Percentiles rank a stretch among this genome's conserved stretches.
These are phyloP conservation scores for Cenococcum geophilum DNA, from an alignment of 495 filamentous ascomycete species.

Conservation along the genomic window DNA sequence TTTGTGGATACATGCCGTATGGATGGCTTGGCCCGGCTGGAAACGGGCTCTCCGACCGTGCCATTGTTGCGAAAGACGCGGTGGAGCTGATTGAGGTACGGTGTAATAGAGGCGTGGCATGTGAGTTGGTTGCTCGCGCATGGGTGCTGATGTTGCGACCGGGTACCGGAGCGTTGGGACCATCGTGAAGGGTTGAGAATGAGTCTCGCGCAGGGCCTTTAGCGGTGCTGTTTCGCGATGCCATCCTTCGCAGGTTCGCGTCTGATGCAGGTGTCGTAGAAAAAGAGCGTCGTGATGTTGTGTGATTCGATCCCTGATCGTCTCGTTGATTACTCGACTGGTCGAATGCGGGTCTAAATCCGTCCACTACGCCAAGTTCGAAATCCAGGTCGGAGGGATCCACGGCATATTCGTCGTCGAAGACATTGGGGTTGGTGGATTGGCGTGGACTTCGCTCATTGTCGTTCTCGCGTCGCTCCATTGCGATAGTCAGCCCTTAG, in stretches of 20 bases:
- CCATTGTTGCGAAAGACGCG: slow-evolving; percentile 35
- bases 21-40: slow-evolving; percentile 39
- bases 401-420: slow-evolving; percentile 40
- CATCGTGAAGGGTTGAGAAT: slow-evolving; percentile 8
- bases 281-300: slow-evolving; percentile 8
- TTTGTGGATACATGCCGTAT: slow-evolving; percentile 41
- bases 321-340: slow-evolving; percentile 5
- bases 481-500: slow-evolving; percentile 8
- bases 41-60: slow-evolving; percentile 32
- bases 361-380: slow-evolving; percentile 31
- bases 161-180: background rate
- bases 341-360: slow-evolving; percentile 29
- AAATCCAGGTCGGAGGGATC: slow-evolving; percentile 32
- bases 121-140: slow-evolving; percentile 19
- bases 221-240: slow-evolving; percentile 29
- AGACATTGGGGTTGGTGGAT: slow-evolving; percentile 33
- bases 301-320: background rate
- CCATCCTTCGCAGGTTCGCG: slow-evolving; percentile 20
- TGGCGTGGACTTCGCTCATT: slow-evolving; percentile 14
- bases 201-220: slow-evolving; percentile 20
- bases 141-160: slow-evolving; percentile 11
- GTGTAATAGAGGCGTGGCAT: slow-evolving; percentile 27
- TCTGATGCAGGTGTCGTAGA: slow-evolving; percentile 10
- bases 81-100: slow-evolving; percentile 31
- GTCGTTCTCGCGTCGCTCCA: slow-evolving; percentile 27